Evolutionary conservation across 768 basidiomycete species (phyloP).

Genomic region (Trametes elegans): DNA sequence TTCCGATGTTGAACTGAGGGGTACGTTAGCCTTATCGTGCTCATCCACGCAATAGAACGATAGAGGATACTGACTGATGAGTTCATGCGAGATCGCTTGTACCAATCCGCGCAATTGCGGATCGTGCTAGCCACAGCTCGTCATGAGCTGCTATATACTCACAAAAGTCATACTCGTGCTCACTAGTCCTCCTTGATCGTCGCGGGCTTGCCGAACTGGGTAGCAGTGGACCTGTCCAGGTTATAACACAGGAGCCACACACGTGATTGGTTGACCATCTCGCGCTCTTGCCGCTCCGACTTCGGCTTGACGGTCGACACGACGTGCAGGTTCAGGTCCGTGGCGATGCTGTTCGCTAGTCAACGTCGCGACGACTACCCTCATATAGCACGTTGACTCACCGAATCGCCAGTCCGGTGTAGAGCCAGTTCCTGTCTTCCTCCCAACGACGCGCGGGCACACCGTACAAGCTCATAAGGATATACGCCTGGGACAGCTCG

Average conservation of each 20-base stretch:
- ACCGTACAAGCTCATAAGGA: slow-evolving; percentile 80
- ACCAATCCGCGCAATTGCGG: slow-evolving; percentile 73
- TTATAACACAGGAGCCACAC: slow-evolving; percentile 92
- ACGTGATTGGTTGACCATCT: slow-evolving; percentile 81
- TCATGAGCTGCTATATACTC: neutral
- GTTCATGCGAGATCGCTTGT: slow-evolving; percentile 64
- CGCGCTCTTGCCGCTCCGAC: slow-evolving; percentile 74
- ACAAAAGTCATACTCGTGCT: slow-evolving; percentile 17
- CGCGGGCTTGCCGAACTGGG: slow-evolving; percentile 86
- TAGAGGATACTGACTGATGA: slow-evolving; percentile 40
- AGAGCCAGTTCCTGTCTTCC: slow-evolving; percentile 87
- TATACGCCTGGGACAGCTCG: slow-evolving; percentile 88
- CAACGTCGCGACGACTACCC: neutral
- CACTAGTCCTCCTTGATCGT: slow-evolving; percentile 85
- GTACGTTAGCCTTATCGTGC: too few relatives aligned
- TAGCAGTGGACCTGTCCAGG: slow-evolving; percentile 82
- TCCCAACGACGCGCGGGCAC: slow-evolving; percentile 85
- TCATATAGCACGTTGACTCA: slow-evolving; percentile 24
- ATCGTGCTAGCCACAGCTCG: too few relatives aligned
- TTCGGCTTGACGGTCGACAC: slow-evolving; percentile 71
- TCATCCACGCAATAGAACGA: slow-evolving; percentile 5
- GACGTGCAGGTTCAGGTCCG: slow-evolving; percentile 85
- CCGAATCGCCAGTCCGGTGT: slow-evolving; percentile 85
- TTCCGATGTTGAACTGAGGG: slow-evolving; percentile 68
- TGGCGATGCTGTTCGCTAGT: slow-evolving; percentile 63